Evolutionary conservation across 768 basidiomycete genomes (phyloP), one percentile per base, ranked within the genome.

Genomic region (Boletus vinaceobasis): DNA sequence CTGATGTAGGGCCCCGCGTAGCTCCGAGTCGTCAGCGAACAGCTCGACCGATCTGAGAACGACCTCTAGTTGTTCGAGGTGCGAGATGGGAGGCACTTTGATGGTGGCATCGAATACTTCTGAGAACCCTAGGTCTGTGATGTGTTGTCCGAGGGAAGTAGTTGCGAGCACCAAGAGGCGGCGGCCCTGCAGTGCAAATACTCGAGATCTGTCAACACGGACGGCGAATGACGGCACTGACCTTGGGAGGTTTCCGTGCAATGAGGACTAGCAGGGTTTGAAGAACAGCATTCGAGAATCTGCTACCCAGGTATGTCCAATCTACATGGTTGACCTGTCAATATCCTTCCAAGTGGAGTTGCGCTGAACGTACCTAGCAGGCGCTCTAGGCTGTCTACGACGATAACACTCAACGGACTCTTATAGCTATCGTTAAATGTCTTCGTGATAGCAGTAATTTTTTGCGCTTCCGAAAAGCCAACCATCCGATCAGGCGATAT

Each of bases 401-500:
- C 93, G 50, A 99, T 85, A 3, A 98, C 92, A 65, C 96, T 98
- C 56, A 95, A 69, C 7, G 96, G 95, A 77, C 92, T 94, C 81
- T 98, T 99, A 73, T 98, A 95, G 59, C 90, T 93, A 73, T 99
- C 97, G 45, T 80, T 78, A 71, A 99, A 99, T 33, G 93, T 82
- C 73, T 95, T 98, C 68, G 84, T 89, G 66, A 99, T 90, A 3
- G 93, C 83, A 0, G 84, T 77, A 42, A 99, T 87, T 75, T 99
- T 98, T 70, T 94, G 92, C 14, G 79, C 72, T 69, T 98, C 97
- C n/a, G 86, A 84, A 71, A 83, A 95, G 8, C 97, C 97, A 57
- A 98, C 90, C 97, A 99, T 99, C 62, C 80, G 86, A 65, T 98
- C 97, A 0, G 97, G 93, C 3, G 94, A 91, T 54, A 98, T 85